Base-by-base conservation (phyloP, 371 early-diverging fungal species). In the Saksenaea oblongispora region DNA sequence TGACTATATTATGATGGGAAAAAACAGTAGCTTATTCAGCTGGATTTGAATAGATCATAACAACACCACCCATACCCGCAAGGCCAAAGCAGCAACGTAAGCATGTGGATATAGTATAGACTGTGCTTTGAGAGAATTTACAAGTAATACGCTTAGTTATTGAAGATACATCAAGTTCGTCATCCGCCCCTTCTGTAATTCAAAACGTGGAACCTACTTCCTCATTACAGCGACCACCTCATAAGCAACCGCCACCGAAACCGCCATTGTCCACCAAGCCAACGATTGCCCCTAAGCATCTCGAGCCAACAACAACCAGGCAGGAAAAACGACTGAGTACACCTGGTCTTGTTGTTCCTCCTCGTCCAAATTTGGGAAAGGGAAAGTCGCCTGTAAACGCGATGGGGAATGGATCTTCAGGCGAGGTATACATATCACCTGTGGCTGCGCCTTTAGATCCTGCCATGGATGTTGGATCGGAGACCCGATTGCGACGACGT, bases 391-490 rank as follows among this genome's bases (percentile, higher is more conserved):
- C 13, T 37, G 36, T 61, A 47, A 22, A 42, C 24, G 34, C n/a
- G n/a, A 22, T 57, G 8, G 57, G 36, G 39, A 63, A 61, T 62
- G 42, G 47, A 18, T 14, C 42, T n/a, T 41, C 42, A 14, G 34
- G 34, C 15, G 65, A 70, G 17, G 63, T 65, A 4, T 59, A 65
- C 31, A 70, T 65, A 15, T 65, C 70, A 3, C 60, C 70, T 51
- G 62, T 70, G 9, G 65, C 70, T 15, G 65, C 70, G 24, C 70
- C 70, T 9, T 63, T 78, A 10, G 78, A 80, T 54, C 80, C 80
- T 34, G 80, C 78, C 1, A 26, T 77, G 39, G 80, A 80, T 39
- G 65, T 58, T 31, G 39, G 27, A 34, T 56, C 56, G 13, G 68
- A 58, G 63, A 73, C 53, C 8, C 63, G 69, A n/a, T 35, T 64